phyloP scores from a whole-genome alignment of 805 yeast species.

The Spencermartinsiella europaea region DNA sequence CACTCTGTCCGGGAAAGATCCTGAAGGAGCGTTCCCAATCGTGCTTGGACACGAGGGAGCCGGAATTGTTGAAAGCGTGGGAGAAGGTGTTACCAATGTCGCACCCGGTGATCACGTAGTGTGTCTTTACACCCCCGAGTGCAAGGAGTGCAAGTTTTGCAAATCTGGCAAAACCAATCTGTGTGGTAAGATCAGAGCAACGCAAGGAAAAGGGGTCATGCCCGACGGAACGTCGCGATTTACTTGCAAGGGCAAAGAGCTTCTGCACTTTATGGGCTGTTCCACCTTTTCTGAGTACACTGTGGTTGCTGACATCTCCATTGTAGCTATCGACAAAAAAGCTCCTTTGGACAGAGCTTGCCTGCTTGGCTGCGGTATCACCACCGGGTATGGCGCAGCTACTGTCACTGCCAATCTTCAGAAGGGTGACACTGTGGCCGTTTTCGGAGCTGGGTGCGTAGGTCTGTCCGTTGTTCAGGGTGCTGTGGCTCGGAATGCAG shows the following conservation, averaged over 20 bases:
- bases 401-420: slow-evolving; percentile 86
- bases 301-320: slow-evolving; percentile 95
- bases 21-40: slow-evolving; percentile 94
- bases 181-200: slow-evolving; percentile 92
- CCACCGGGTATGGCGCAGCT: slow-evolving; percentile 98
- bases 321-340: slow-evolving; percentile 80
- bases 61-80: slow-evolving; percentile 91
- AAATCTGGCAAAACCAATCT: slow-evolving; percentile 91
- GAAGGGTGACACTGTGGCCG: slow-evolving; percentile 89
- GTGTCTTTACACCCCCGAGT: slow-evolving; percentile 94
- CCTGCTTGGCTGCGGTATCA: slow-evolving; percentile 95
- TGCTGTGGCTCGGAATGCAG: slow-evolving; percentile 77
- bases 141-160: slow-evolving; percentile 93
- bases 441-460: slow-evolving; percentile 97
- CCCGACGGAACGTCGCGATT: slow-evolving; percentile 97
- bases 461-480: slow-evolving; percentile 97
- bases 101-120: slow-evolving; percentile 92
- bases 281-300: slow-evolving; percentile 96
- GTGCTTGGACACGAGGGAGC: slow-evolving; percentile 98
- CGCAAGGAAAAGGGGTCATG: slow-evolving; percentile 98
- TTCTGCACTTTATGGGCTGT: slow-evolving; percentile 96
- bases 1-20: slow-evolving; percentile 89
- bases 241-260: slow-evolving; percentile 64
- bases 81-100: slow-evolving; percentile 88
- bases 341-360: slow-evolving; percentile 87